phyloP scores from a whole-genome alignment of 139 green algal genomes.

The Edaphochlamys debaryana region DNA sequence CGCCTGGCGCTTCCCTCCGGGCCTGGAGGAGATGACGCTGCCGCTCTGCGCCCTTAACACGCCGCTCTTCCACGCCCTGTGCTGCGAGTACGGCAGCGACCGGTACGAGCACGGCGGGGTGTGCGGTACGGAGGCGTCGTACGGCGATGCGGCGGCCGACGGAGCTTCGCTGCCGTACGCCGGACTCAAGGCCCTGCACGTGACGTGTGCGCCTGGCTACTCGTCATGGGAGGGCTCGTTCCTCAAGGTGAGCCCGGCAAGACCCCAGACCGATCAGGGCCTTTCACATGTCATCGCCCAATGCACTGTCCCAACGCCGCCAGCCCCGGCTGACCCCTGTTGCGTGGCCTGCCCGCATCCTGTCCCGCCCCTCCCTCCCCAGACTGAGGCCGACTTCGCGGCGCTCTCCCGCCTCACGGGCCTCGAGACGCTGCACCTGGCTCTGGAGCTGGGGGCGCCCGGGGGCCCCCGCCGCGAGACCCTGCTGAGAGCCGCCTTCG shows the following conservation, averaged over 20 bases:
- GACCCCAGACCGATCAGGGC: too few relatives aligned
- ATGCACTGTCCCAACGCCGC: too few relatives aligned
- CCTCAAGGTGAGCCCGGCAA: not conserved
- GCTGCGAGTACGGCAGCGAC: not conserved
- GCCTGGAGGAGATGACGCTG: slow-evolving; percentile 7
- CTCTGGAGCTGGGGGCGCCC: not conserved
- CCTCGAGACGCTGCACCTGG: slow-evolving; percentile 14
- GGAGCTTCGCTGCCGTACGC: not conserved
- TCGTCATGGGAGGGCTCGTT: slow-evolving; percentile 21
- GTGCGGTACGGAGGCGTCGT: too few relatives aligned
- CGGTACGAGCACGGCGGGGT: too few relatives aligned
- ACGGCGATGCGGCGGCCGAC: not conserved
- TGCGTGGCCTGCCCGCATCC: too few relatives aligned
- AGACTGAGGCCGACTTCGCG: not conserved
- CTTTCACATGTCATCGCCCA: too few relatives aligned
- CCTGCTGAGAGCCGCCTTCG: not conserved
- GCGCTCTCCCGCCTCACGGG: not conserved
- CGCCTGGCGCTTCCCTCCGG: not conserved
- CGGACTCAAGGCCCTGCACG: not conserved
- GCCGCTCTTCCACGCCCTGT: not conserved
- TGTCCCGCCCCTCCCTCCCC: not conserved
- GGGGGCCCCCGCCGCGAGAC: not conserved
- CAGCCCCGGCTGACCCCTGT: too few relatives aligned
- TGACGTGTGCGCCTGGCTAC: slow-evolving; percentile 2
- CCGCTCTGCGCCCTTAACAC: slow-evolving; percentile 21